These are phyloP conservation scores for Talaromyces wortmannii DNA, from an alignment of 495 filamentous ascomycete genomes.

Conservation along the genomic window DNA sequence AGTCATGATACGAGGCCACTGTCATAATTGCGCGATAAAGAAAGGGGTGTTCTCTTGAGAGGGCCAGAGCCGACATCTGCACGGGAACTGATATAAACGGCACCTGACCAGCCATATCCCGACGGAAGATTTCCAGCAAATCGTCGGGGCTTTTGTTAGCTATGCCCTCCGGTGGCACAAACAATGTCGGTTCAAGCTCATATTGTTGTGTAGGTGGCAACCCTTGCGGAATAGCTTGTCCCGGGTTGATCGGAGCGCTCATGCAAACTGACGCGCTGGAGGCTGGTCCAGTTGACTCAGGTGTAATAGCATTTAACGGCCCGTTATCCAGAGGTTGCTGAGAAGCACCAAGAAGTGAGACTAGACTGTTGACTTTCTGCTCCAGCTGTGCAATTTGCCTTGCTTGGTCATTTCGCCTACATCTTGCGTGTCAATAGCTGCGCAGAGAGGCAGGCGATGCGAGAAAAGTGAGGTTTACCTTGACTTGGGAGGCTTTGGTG, in stretches of 20 bases:
- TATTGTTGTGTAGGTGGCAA: slow-evolving; percentile 5
- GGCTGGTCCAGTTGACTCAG: slow-evolving; percentile 1
- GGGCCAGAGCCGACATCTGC: slow-evolving; percentile 2
- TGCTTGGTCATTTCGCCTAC: slow-evolving; percentile 3
- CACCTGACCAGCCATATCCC: slow-evolving; percentile 3
- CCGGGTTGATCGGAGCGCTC: not conserved
- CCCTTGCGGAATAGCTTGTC: not conserved
- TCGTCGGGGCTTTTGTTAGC: not conserved
- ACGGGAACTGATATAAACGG: slow-evolving; percentile 2
- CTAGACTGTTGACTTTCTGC: slow-evolving; percentile 3
- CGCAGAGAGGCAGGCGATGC: not conserved
- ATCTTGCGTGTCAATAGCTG: not conserved
- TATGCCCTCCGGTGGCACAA: not conserved
- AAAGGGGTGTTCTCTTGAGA: slow-evolving; percentile 1
- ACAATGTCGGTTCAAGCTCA: not conserved
- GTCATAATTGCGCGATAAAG: slow-evolving; percentile 4
- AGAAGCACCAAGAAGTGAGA: slow-evolving; percentile 2
- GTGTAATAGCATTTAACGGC: not conserved
- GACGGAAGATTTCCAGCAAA: slow-evolving; percentile 1
- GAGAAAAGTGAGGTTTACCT: not conserved
- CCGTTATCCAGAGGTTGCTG: slow-evolving; percentile 2
- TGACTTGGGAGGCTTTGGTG: slow-evolving; percentile 2
- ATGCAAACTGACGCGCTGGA: slow-evolving; percentile 1
- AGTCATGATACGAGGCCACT: slow-evolving; percentile 2
- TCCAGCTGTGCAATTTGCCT: slow-evolving; percentile 3